Conservation (phyloP, 306 rosid genomes). For the Erythrophleum fordii region DNA sequence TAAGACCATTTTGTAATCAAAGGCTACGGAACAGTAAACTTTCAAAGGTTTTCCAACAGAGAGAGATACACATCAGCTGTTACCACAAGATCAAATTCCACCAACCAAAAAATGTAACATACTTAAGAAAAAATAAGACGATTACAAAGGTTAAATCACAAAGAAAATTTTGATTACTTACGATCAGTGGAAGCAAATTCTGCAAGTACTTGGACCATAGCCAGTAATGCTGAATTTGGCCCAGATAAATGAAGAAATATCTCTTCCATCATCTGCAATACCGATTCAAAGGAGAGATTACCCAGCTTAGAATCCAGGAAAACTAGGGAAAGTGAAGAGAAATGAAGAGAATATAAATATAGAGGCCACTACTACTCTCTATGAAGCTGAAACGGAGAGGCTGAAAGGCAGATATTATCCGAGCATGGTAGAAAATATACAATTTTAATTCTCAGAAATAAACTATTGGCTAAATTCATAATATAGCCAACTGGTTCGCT, state of each 20-base stretch:
- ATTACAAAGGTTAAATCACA: slow-evolving; percentile 28
- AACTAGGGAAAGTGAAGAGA: slow-evolving; percentile 17
- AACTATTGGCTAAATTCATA: slow-evolving; percentile 22
- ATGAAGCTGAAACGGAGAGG: slow-evolving; percentile 23
- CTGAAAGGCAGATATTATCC: slow-evolving; percentile 4
- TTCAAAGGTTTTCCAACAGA: neutral
- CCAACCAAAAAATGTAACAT: slow-evolving; percentile 6
- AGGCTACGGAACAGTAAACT: neutral
- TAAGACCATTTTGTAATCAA: neutral
- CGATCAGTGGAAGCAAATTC: slow-evolving; percentile 90
- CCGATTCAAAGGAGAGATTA: slow-evolving; percentile 43
- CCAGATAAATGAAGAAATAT: slow-evolving; percentile 87
- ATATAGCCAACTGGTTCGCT: slow-evolving; percentile 15
- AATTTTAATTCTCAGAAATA: slow-evolving; percentile 5
- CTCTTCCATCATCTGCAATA: slow-evolving; percentile 94
- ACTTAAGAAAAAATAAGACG: slow-evolving; percentile 1
- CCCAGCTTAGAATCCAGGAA: slow-evolving; percentile 30
- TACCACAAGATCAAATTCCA: slow-evolving; percentile 1
- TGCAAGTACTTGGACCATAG: slow-evolving; percentile 96
- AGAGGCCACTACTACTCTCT: slow-evolving; percentile 24
- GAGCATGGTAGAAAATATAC: slow-evolving; percentile 30
- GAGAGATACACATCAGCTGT: neutral
- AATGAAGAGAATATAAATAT: neutral
- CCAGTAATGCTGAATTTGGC: slow-evolving; percentile 76
- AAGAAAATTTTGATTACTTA: slow-evolving; percentile 46